These are phyloP conservation scores for Coemansia erecta DNA, from an alignment of 192 early-diverging fungal species.

Conservation along the genomic window DNA sequence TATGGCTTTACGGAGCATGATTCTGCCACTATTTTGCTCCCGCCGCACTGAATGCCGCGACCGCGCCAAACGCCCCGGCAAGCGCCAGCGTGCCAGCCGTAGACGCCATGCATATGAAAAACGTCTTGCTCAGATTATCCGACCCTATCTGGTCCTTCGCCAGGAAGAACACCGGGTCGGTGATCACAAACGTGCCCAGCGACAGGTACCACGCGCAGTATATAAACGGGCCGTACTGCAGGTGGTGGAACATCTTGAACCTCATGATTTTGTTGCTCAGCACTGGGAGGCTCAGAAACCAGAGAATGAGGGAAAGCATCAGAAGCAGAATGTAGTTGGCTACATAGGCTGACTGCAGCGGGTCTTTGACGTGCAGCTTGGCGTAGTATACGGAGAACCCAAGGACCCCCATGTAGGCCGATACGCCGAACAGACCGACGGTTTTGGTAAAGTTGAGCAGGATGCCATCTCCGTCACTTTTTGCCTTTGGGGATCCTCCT, in stretches of 20 bases:
- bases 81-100: neutral
- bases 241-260: neutral
- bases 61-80: too few relatives aligned
- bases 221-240: neutral
- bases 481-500: too few relatives aligned
- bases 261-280: neutral
- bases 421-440: neutral
- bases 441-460: neutral
- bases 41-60: too few relatives aligned
- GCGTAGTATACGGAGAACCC: neutral
- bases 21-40: too few relatives aligned
- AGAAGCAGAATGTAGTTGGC: neutral
- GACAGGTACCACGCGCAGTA: neutral
- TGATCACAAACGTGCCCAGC: constrained; percentile 1
- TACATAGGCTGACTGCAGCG: neutral
- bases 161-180: neutral
- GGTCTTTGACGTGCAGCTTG: neutral
- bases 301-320: neutral
- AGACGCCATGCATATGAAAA: neutral
- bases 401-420: neutral
- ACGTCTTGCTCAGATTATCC: neutral
- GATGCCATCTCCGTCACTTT: too few relatives aligned
- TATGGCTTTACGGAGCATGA: too few relatives aligned
- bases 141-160: neutral
- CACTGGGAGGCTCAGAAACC: neutral